These are phyloP conservation scores for Vicia faba DNA, from an alignment of 306 rosid species.

Conservation along the genomic window DNA sequence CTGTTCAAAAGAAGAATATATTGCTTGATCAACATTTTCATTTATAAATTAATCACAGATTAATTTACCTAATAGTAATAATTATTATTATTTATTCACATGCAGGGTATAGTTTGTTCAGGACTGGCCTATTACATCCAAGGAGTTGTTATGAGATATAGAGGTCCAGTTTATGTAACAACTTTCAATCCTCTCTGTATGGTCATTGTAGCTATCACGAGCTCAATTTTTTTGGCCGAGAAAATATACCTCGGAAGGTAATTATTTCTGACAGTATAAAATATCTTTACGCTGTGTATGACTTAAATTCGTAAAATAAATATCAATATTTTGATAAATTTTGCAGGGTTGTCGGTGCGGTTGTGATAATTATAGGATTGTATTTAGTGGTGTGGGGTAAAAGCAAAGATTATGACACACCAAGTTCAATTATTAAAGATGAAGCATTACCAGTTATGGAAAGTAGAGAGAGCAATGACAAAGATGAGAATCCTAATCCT, in stretches of 20 bases:
- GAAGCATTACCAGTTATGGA: conserved; percentile 35
- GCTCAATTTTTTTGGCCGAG: conserved; percentile 65
- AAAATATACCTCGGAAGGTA: conserved; percentile 82
- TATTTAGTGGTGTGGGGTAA: conserved; percentile 94
- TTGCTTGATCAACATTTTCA: too few relatives aligned
- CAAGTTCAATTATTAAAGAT: conserved; percentile 39
- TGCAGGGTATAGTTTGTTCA: conserved; percentile 89
- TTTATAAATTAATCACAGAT: too few relatives aligned
- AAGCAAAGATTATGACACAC: conserved; percentile 56
- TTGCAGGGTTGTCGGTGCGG: conserved; percentile 78
- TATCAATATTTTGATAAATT: conserved; percentile 3
- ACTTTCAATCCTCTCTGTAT: conserved; percentile 82
- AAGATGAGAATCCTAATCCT: conserved; percentile 34
- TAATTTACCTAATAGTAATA: background rate
- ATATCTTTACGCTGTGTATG: background rate
- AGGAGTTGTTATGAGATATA: conserved; percentile 79
- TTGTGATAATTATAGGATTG: conserved; percentile 61
- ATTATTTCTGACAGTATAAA: background rate
- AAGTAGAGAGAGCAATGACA: conserved; percentile 32
- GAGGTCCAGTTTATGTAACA: conserved; percentile 95
- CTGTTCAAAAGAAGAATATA: too few relatives aligned
- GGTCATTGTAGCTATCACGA: conserved; percentile 85
- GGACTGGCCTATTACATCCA: conserved; percentile 93
- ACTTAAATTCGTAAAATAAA: background rate
- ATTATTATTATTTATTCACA: background rate